Percentiles rank a stretch among this genome's conserved stretches.
Conservation (phyloP, 2,329 filamentous ascomycete genomes). For the Aciculosporium take region DNA sequence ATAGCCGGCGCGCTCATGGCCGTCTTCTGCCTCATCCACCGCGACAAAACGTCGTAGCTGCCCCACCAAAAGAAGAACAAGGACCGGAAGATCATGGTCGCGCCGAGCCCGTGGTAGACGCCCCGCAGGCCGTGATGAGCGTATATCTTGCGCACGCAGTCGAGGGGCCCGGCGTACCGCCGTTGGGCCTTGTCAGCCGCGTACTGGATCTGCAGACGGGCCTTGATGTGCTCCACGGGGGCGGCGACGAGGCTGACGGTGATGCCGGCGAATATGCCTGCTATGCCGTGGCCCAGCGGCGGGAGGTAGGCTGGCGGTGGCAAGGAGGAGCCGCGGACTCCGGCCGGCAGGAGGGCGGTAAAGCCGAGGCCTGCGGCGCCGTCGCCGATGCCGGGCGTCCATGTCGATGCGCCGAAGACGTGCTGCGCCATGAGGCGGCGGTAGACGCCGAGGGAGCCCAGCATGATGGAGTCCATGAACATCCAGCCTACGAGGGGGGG, state of each 20-base stretch:
- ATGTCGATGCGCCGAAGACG: constrained; percentile 46
- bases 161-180: constrained; percentile 73
- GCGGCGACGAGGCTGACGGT: constrained; percentile 90
- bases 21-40: constrained; percentile 52
- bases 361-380: constrained; percentile 9
- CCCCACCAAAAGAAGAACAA: constrained; percentile 99
- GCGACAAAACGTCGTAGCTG: constrained; percentile 77
- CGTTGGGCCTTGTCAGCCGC: constrained; percentile 61
- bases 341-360: constrained; percentile 3
- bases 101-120: constrained; percentile 71
- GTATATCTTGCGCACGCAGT: constrained; percentile 62
- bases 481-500: constrained; percentile 94
- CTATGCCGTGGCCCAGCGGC: constrained; percentile 68
- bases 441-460: constrained; percentile 84
- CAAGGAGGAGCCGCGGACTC: neutral
- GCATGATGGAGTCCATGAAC: constrained; percentile 89
- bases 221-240: constrained; percentile 90
- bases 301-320: constrained; percentile 40
- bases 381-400: constrained; percentile 14
- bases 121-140: constrained; percentile 60
- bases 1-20: constrained; percentile 60
- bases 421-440: constrained; percentile 69
- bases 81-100: constrained; percentile 75
- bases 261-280: constrained; percentile 71
- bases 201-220: constrained; percentile 88